These are phyloP conservation scores for Austroboletus niveus DNA, from an alignment of 1,284 basidiomycete genomes.

Conservation along the genomic window DNA sequence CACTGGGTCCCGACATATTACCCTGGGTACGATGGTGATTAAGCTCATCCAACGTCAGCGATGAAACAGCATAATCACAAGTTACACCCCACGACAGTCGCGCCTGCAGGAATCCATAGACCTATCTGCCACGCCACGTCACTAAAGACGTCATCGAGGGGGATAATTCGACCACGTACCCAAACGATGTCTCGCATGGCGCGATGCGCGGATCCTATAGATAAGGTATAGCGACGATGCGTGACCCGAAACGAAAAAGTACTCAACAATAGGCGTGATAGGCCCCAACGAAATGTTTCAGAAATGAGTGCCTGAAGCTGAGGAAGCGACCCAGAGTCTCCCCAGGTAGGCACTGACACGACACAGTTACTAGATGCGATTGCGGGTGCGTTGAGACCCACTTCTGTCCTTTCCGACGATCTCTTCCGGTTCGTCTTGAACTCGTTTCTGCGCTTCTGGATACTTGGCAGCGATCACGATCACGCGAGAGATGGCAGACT, in stretches of 20 bases:
- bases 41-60: neutral
- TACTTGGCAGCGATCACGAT: slow-evolving; percentile 64
- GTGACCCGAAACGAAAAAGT: neutral
- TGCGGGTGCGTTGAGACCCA: slow-evolving; percentile 23
- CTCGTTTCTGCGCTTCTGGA: slow-evolving; percentile 51
- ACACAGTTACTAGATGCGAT: neutral
- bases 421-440: slow-evolving; percentile 60
- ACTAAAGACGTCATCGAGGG: neutral
- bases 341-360: slow-evolving; percentile 47
- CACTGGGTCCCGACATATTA: slow-evolving; percentile 52
- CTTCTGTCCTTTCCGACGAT: slow-evolving; percentile 53
- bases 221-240: neutral
- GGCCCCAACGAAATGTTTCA: slow-evolving; percentile 66
- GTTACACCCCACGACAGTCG: slow-evolving; percentile 52
- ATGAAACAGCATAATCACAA: slow-evolving; percentile 5
- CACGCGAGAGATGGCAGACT: slow-evolving; percentile 53
- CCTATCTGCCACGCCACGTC: slow-evolving; percentile 36
- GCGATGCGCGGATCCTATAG: slow-evolving; percentile 51
- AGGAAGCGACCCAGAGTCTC: slow-evolving; percentile 49
- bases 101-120: slow-evolving; percentile 57
- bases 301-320: slow-evolving; percentile 58
- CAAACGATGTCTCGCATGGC: slow-evolving; percentile 60
- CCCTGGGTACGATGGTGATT: slow-evolving; percentile 29
- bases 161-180: slow-evolving; percentile 34
- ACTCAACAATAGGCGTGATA: slow-evolving; percentile 46